A percentile compares a stretch with the other conserved stretches of the same genome.
Conservation (phyloP, 805 yeast genomes). For the Candida glaebosa region DNA sequence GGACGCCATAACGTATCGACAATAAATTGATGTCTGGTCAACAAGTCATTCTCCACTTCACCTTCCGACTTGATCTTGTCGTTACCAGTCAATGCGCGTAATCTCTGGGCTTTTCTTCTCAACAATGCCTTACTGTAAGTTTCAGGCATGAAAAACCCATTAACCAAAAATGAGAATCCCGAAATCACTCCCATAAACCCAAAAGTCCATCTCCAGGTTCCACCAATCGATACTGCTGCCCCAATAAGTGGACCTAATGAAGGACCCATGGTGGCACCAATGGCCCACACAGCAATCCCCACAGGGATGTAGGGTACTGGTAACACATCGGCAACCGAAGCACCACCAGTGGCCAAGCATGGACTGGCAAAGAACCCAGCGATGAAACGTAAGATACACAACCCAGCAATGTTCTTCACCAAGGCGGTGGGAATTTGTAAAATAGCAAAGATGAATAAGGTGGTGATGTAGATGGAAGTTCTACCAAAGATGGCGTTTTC, state of each 20-base stretch:
- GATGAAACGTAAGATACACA: conserved; percentile 48
- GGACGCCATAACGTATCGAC: conserved; percentile 47
- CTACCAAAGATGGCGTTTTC: conserved; percentile 54
- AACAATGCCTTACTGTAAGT: conserved; percentile 44
- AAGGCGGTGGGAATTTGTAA: conserved; percentile 56
- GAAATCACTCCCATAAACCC: conserved; percentile 47
- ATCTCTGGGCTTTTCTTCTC: conserved; percentile 43
- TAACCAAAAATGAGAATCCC: conserved; percentile 32
- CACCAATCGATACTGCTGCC: conserved; percentile 42
- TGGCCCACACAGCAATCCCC: conserved; percentile 49
- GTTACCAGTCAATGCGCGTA: conserved; percentile 48
- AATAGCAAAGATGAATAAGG: conserved; percentile 44
- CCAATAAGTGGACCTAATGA: conserved; percentile 57
- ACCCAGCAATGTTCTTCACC: conserved; percentile 45
- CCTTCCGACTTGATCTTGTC: conserved; percentile 39
- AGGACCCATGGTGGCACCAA: conserved; percentile 54
- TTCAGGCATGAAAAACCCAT: conserved; percentile 45
- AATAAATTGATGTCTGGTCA: conserved; percentile 16
- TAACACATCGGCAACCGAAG: conserved; percentile 49
- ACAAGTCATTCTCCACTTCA: conserved; percentile 26
- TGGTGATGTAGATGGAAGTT: conserved; percentile 42
- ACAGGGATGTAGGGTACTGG: conserved; percentile 39
- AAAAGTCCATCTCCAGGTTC: conserved; percentile 50
- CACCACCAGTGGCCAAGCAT: conserved; percentile 55
- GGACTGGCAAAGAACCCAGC: conserved; percentile 56